Conservation (phyloP, 352 stramenopile species). For the Globisporangium perplexum region DNA sequence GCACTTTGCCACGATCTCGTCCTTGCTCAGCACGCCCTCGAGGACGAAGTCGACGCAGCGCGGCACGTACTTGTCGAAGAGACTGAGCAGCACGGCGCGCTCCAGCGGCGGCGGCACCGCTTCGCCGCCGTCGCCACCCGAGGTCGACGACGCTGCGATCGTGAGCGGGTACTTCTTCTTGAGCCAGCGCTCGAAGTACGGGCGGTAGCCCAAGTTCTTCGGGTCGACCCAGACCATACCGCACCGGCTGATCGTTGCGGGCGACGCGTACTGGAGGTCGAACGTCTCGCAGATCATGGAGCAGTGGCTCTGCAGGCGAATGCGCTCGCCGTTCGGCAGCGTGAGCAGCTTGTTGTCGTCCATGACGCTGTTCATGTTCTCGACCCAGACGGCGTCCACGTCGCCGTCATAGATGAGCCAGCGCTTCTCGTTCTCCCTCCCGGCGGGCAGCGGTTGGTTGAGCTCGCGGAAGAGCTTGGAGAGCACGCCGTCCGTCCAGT, state of each 20-base stretch:
- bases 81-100: constrained; percentile 49
- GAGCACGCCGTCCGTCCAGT: constrained; percentile 94
- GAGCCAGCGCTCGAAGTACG: constrained; percentile 94
- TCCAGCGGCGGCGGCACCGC: constrained; percentile 34
- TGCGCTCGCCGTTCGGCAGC: constrained; percentile 94
- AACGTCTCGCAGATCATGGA: constrained; percentile 95
- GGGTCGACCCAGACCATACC: constrained; percentile 97
- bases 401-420: constrained; percentile 97
- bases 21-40: constrained; percentile 82
- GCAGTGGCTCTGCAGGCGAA: constrained; percentile 90
- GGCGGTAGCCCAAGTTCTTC: constrained; percentile 93
- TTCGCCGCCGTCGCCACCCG: neutral
- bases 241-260: constrained; percentile 92
- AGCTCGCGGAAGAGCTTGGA: constrained; percentile 93
- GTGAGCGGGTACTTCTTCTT: constrained; percentile 79
- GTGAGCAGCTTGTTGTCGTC: constrained; percentile 96
- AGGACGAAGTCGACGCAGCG: constrained; percentile 92
- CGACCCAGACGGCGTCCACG: constrained; percentile 95
- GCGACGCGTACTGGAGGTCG: constrained; percentile 94
- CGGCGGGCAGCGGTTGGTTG: constrained; percentile 88
- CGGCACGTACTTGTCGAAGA: constrained; percentile 94
- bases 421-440: constrained; percentile 91
- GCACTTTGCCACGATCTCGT: constrained; percentile 87
- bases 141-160: neutral
- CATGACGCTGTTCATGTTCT: constrained; percentile 98